phyloP scores from a whole-genome alignment of 2,329 filamentous ascomycete species.

The Coleophoma crateriformis region DNA sequence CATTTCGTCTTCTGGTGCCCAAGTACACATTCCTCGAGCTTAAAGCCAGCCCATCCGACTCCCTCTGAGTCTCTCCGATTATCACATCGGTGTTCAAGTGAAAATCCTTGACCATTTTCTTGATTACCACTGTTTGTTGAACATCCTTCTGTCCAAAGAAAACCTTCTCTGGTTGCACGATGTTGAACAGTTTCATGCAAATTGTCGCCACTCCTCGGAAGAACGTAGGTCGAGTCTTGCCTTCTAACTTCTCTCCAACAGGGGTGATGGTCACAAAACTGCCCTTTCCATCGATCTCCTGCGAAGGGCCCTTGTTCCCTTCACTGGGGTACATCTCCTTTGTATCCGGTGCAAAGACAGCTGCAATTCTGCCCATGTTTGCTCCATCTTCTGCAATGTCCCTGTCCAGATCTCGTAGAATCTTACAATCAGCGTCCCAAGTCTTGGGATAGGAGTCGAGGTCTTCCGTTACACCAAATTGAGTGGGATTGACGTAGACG shows the following conservation, averaged over 20 bases:
- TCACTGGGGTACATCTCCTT: conserved; percentile 83
- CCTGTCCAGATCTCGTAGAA: conserved; percentile 62
- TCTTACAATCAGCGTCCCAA: conserved; percentile 70
- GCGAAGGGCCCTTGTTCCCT: conserved; percentile 51
- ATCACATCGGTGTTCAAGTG: conserved; percentile 70
- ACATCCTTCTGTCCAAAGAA: conserved; percentile 98
- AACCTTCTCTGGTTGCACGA: conserved; percentile 69
- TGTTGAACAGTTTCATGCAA: conserved; percentile 90
- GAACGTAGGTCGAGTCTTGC: conserved; percentile 82
- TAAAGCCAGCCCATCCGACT: conserved; percentile 77
- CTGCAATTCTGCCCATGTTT: conserved; percentile 63
- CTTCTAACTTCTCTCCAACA: conserved; percentile 75
- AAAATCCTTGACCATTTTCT: conserved; percentile 82
- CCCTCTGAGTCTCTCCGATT: conserved; percentile 70
- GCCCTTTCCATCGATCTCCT: conserved; percentile 68
- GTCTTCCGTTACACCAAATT: conserved; percentile 89
- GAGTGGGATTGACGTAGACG: conserved; percentile 94
- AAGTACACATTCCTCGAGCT: conserved; percentile 95
- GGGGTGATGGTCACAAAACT: conserved; percentile 92
- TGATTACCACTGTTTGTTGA: conserved; percentile 90
- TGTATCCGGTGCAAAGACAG: conserved; percentile 82
- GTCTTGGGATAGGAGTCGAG: conserved; percentile 84
- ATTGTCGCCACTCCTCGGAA: conserved; percentile 95
- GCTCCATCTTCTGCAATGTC: conserved; percentile 60
- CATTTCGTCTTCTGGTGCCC: conserved; percentile 63